Conservation (phyloP, 768 basidiomycete genomes). For the Cystobasidiopsis lactophilus region DNA sequence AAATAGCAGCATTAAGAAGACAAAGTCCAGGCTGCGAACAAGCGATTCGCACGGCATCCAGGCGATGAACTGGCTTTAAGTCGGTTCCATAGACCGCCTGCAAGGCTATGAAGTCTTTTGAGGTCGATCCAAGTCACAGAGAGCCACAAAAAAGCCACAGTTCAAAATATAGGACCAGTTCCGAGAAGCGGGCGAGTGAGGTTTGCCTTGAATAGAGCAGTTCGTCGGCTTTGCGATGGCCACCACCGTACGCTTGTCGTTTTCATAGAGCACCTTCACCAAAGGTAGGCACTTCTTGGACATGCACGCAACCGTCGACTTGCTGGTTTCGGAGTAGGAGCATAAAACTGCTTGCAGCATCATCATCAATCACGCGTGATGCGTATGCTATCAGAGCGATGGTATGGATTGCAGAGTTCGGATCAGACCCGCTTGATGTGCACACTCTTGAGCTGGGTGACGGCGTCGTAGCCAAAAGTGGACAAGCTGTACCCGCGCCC, state of each 20-base stretch:
- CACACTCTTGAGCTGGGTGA: slow-evolving; percentile 15
- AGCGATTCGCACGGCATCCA: neutral
- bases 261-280: no score
- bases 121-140: neutral
- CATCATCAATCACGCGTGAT: no score
- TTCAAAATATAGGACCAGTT: no score
- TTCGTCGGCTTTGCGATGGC: neutral
- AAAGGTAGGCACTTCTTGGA: no score
- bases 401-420: no score
- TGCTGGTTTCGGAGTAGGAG: no score
- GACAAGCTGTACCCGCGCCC: slow-evolving; percentile 79
- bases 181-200: no score
- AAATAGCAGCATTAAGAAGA: neutral
- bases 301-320: no score
- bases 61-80: neutral
- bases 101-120: neutral
- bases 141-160: neutral
- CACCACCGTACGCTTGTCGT: neutral
- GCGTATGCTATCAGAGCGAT: no score
- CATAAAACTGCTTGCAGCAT: no score
- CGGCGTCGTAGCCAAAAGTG: slow-evolving; percentile 39
- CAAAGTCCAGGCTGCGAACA: neutral
- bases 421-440: neutral
- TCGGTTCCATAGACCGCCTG: neutral
- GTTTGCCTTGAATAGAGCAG: neutral